Evolutionary conservation across 768 basidiomycete genomes (phyloP), one percentile per base, ranked within the genome.

Genomic region (Boletus vinaceobasis): DNA sequence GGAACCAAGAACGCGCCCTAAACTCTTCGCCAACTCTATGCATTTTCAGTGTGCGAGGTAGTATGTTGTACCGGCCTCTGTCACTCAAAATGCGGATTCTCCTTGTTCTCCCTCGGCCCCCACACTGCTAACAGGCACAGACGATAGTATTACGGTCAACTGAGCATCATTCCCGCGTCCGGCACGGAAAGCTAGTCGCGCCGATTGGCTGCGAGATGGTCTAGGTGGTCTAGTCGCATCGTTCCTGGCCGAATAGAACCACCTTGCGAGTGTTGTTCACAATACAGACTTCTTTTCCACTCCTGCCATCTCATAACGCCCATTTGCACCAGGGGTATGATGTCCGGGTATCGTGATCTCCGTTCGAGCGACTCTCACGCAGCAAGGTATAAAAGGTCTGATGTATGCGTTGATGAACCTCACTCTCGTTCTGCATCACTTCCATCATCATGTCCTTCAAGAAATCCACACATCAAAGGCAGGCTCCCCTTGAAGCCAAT

Each of bases 371-470:
- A 15, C 45, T 21, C 8, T 31, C 32, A 33, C 15, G 7, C 13
- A 26, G 5, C 15, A 14, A 23, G 21, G 46, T 48, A 68, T 67
- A 65, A 65, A 63, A 43, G 13, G 43, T 10, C 29, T 8, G 33
- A 40, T 21, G 15, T 10, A 7, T 26, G 27, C 29, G 9, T 48
- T 17, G 8, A 8, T 27, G 29, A 21, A 23, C 40, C 7, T 17
- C 44, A 36, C 23, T n/a, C 46, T 38, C 44, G 5, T 5, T 27
- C 15, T 7, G 5, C 7, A 39, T 43, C 23, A 44, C 40, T 11
- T 42, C 14, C 43, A 51, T 10, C 36, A 57, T 6, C 58, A 68
- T 65, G 63, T 67, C 58, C 47, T 63, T 56, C 52, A 48, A 43
- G 52, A 48, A 43, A 50, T 14, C 47, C 50, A 9, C 8, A 10